Evolutionary conservation across 805 yeast species (phyloP).

Genomic region (Candida taoyuanica): DNA sequence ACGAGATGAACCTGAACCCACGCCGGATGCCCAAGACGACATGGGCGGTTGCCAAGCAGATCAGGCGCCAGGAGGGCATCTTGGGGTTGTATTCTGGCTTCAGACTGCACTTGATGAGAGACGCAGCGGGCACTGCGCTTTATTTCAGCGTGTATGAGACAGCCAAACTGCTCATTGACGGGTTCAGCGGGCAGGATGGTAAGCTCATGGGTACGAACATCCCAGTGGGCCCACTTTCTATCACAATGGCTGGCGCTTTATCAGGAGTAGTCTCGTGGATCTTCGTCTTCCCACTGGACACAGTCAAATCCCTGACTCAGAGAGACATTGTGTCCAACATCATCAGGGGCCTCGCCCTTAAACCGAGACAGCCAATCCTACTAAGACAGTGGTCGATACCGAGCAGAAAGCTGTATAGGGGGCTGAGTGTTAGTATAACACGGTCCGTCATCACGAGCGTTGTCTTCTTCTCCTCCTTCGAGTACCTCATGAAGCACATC

Average conservation of each 20-base stretch:
- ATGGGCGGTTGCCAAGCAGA: constrained; percentile 44
- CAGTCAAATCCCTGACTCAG: constrained; percentile 71
- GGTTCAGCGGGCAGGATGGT: constrained; percentile 24
- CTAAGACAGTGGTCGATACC: constrained; percentile 35
- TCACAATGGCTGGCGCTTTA: constrained; percentile 71
- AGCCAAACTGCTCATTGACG: constrained; percentile 46
- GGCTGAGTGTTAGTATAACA: constrained; percentile 68
- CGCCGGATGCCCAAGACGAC: constrained; percentile 33
- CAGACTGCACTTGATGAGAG: constrained; percentile 62
- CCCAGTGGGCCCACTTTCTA: constrained; percentile 36
- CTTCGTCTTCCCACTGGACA: constrained; percentile 74
- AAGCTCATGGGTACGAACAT: constrained; percentile 29
- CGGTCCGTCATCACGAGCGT: constrained; percentile 71
- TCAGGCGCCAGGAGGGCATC: constrained; percentile 56
- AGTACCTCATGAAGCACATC: constrained; percentile 56
- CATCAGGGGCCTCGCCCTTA: constrained; percentile 46
- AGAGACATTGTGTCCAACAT: constrained; percentile 68
- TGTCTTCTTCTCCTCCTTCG: constrained; percentile 71
- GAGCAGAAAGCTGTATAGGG: constrained; percentile 59
- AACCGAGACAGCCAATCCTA: constrained; percentile 32
- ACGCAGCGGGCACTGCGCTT: constrained; percentile 63
- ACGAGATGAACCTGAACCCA: constrained; percentile 28
- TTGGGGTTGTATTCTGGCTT: constrained; percentile 70
- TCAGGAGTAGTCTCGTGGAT: constrained; percentile 77
- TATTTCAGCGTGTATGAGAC: constrained; percentile 77